Evolutionary conservation across 257 asterid species (phyloP), one percentile per base, ranked within the genome.

Genomic region (Penstemon newberryi): DNA sequence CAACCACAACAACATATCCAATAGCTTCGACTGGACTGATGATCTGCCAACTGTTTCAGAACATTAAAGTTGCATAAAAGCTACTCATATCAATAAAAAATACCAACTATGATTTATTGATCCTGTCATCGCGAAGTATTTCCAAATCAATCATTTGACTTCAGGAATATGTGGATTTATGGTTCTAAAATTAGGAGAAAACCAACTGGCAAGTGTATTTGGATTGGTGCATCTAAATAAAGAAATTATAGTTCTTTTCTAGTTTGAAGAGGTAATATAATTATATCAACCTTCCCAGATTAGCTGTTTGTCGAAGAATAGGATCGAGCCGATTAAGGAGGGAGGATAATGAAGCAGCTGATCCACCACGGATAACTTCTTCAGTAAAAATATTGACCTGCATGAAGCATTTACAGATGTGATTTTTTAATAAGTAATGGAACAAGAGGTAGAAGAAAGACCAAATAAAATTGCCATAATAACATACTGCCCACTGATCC

Each of bases 241-340:
- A 62, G 49, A 19, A 63, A 18, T 40, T 13, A 41, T 4, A 33
- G 37, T 0, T 19, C 33, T 25, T 60, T 63, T 49, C 7, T 3
- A 44, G n/a, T 41, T 7, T 40, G 12, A 11, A 51, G 49, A 62
- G 52, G 58, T 59, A 39, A 36, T 8, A 5, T 42, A 50, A 65
- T 55, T 37, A 39, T 77, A 72, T 56, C 60, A 69, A 90, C 99
- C 96, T 94, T 91, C 99, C 99, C 25, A 94, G 80, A 73, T 91
- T 55, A 75, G 99, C 99, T 78, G 93, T 86, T 77, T 86, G 76
- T 68, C 97, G 92, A 74, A 94, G 97, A 78, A 91, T 70, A 50
- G 99, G 99, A 81, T 94, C 96, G 5, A 94, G 97, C 65, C 99
- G 86, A 82, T 89, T 94, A 63, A 91, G 91, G 78, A 94, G 96